Base-by-base conservation (phyloP, 129 eudicot species). In the Saussurea involucrata region DNA sequence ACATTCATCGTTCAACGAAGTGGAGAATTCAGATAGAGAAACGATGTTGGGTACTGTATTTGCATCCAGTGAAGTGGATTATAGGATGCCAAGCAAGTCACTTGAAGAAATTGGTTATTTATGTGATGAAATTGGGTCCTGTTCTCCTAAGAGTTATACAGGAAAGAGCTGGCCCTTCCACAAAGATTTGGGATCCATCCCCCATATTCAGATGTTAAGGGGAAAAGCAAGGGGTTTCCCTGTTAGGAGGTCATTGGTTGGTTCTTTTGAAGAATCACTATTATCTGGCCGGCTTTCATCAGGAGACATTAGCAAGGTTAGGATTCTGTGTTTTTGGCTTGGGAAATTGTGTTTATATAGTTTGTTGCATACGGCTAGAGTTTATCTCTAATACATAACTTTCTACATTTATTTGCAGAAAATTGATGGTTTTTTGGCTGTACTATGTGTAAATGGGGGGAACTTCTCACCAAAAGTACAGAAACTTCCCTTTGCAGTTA, bases 211-310 rank as follows among this genome's bases (percentile, higher is more conserved):
- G 66, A 82, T 63, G 68, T 24, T 69, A 27, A 71, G 68, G n/a
- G 83, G 83, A 57, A 87, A 63, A 71, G 72, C 73, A 18, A 83
- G 86, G 75, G 88, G 81, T 63, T 82, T 77, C 57, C 68, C 91
- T 67, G 91, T 86, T 68, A 84, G 96, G 73, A 90, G 92, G 85
- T 86, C 98, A 24, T 77, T 92, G 85, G 93, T 92, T 65, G 98
- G 98, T 27, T 92, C 98, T 17, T 92, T 92, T 80, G 98, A 92
- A 86, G 98, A 92, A 81, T 92, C 96, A 32, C 85, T 92, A 66
- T 72, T 92, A 83, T 90, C 98, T 66, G 98, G 98, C 37, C 86
- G 90, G 21, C 85, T 92, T 34, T 74, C 92, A 57, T 86, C 81
- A 71, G 91, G 91, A 78, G 89, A 84, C 36, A 60, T 77, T 29